phyloP scores from a whole-genome alignment of 169 alveolate genomes.

The Eimeria zaria region DNA sequence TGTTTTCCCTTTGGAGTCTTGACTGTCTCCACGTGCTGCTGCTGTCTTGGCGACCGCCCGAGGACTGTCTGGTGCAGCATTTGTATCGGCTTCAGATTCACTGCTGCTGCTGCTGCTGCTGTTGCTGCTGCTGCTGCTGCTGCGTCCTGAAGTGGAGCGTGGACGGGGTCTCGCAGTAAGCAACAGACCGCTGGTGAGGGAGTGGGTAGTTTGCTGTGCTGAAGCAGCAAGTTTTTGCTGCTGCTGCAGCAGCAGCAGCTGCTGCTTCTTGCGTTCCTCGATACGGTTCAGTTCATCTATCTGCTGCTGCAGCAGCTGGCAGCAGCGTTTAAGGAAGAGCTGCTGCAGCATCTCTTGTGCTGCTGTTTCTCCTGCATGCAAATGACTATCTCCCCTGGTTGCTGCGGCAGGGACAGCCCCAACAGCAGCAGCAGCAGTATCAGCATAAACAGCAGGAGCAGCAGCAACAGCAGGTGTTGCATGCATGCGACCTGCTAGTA shows the following conservation, averaged over 20 bases:
- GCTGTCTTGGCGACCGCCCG: background rate
- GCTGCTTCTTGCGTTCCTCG: background rate
- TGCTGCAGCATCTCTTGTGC: slow-evolving; percentile 59
- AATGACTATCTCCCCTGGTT: background rate
- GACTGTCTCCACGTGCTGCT: no score
- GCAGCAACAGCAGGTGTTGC: background rate
- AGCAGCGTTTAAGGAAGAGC: slow-evolving; percentile 25
- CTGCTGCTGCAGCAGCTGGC: slow-evolving; percentile 37
- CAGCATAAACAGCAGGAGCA: slow-evolving; percentile 40
- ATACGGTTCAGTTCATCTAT: background rate
- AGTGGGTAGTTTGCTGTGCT: slow-evolving; percentile 2
- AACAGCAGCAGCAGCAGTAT: background rate
- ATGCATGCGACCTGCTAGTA: background rate
- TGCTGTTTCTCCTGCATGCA: background rate
- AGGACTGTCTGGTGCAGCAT: background rate
- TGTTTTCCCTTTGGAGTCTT: background rate
- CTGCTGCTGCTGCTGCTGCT: slow-evolving; percentile 54
- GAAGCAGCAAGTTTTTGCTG: slow-evolving; percentile 5
- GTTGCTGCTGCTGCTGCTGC: slow-evolving; percentile 39
- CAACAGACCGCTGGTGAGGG: slow-evolving; percentile 30
- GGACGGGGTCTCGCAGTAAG: slow-evolving; percentile 25
- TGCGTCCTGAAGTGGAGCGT: background rate
- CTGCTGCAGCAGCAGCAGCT: slow-evolving; percentile 18
- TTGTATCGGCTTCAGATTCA: slow-evolving; percentile 13
- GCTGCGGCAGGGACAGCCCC: slow-evolving; percentile 34